phyloP scores from a whole-genome alignment of 768 basidiomycete genomes.

The Omphalotus guepiniiformis region DNA sequence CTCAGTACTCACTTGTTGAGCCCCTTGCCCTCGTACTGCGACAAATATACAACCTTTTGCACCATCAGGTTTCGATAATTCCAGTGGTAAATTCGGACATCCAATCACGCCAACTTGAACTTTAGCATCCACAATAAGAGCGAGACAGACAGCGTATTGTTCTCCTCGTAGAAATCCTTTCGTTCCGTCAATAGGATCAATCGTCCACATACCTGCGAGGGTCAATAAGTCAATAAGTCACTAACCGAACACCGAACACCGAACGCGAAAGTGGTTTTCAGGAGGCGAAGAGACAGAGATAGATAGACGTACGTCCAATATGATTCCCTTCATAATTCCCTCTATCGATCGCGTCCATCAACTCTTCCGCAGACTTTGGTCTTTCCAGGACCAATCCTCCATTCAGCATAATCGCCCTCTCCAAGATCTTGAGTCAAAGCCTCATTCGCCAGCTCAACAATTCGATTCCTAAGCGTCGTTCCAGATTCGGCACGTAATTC shows the following conservation, averaged over 20 bases:
- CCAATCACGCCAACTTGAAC: slow-evolving; percentile 86
- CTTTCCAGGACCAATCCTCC: slow-evolving; percentile 67
- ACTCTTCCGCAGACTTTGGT: slow-evolving; percentile 48
- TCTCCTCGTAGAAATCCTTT: slow-evolving; percentile 91
- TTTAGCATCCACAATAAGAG: slow-evolving; percentile 72
- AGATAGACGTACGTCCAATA: slow-evolving; percentile 58
- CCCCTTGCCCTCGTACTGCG: slow-evolving; percentile 83
- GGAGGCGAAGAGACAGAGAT: too few species aligned
- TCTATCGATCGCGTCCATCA: slow-evolving; percentile 84
- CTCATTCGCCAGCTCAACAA: slow-evolving; percentile 81
- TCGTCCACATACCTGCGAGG: slow-evolving; percentile 72
- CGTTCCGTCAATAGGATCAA: slow-evolving; percentile 90
- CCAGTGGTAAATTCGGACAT: slow-evolving; percentile 84
- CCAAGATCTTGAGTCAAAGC: slow-evolving; percentile 54
- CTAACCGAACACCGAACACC: too few species aligned
- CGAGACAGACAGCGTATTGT: slow-evolving; percentile 90
- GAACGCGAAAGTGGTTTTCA: not conserved
- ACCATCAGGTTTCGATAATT: slow-evolving; percentile 47
- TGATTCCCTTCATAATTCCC: slow-evolving; percentile 73
- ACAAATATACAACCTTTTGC: slow-evolving; percentile 80
- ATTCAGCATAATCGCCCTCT: slow-evolving; percentile 55
- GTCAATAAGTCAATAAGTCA: not conserved
- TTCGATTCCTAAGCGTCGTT: slow-evolving; percentile 49
- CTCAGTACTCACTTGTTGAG: slow-evolving; percentile 73
- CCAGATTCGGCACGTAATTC: slow-evolving; percentile 58